Evolutionary conservation across 306 rosid species (phyloP), one percentile per base, ranked within the genome.

Genomic region (Sicyos baderoa): DNA sequence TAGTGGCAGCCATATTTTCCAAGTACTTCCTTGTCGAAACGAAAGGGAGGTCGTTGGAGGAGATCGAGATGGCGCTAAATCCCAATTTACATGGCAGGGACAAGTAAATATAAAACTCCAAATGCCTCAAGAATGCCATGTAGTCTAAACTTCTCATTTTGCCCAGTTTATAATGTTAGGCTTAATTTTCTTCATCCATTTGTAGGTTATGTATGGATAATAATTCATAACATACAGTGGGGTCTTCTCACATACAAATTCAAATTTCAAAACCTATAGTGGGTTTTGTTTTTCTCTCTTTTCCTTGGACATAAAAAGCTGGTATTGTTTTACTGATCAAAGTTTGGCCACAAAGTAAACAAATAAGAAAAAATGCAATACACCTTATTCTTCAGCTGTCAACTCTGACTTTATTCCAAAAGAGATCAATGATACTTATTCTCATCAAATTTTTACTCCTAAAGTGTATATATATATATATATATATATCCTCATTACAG

Each of bases 21-120:
- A 81, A 70, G 27, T 80, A 84, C 84, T 88, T 88, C 83, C 51
- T 82, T 13, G 86, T 85, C 11, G 97, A 91, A 79, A 91, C 97
- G 2, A 91, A 82, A 62, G 96, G 94, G 57, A 87, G 94, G 22
- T 88, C 97, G 64, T 87, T 91, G 2, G 97, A 91, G 80, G 96
- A 88, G 76, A 88, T 91, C 73, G 97, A 91, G 79, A 81, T 82
- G 79, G 84, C 94, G 18, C 75, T 88, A 13, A 78, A 54, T 68
- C 74, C 79, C 15, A 79, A 88, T 63, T 25, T 72, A 75, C 21
- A 1, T 18, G 67, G 86, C 66, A 75, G 82, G 77, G 76, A 72
- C 77, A 74, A 57, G 59, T 83, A 44, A 44, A 55, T 21, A 18
- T 55, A 55, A 21, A 21, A 55, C 32, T 55, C 37, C 37, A 3